phyloP scores from a whole-genome alignment of 208 protist species.

The Trypanosoma scelopori region DNA sequence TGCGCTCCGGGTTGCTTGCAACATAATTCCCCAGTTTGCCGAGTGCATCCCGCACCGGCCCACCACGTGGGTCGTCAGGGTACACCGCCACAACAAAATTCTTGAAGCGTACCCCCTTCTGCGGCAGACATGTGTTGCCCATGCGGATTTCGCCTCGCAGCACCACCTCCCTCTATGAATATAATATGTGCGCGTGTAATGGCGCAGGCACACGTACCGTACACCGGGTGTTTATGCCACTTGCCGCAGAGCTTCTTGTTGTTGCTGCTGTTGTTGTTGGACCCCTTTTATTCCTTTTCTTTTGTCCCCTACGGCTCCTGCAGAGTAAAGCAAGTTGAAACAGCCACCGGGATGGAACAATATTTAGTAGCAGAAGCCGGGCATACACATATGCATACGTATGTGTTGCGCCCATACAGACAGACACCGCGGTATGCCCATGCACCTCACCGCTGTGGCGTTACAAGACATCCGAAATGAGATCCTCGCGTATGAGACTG shows the following conservation, averaged over 20 bases:
- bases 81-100: conserved; percentile 80
- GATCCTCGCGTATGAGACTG: conserved; percentile 23
- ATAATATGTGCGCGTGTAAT: no score
- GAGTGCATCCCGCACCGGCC: conserved; percentile 60
- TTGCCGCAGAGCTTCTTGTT: no score
- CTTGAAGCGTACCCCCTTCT: conserved; percentile 78
- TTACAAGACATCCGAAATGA: conserved; percentile 4
- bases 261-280: no score
- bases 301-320: no score
- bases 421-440: background rate
- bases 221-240: no score
- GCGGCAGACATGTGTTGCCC: conserved; percentile 43
- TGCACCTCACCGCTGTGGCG: background rate
- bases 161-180: no score
- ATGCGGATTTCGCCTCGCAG: conserved; percentile 10
- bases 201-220: no score
- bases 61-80: conserved; percentile 36
- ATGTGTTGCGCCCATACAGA: conserved; percentile 9
- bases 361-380: no score
- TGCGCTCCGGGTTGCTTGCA: conserved; percentile 76
- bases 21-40: conserved; percentile 72
- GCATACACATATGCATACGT: background rate
- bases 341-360: no score
- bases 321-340: no score
- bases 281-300: no score